Base-by-base conservation (phyloP, 352 stramenopile genomes). In the Phytophthora idaei region DNA sequence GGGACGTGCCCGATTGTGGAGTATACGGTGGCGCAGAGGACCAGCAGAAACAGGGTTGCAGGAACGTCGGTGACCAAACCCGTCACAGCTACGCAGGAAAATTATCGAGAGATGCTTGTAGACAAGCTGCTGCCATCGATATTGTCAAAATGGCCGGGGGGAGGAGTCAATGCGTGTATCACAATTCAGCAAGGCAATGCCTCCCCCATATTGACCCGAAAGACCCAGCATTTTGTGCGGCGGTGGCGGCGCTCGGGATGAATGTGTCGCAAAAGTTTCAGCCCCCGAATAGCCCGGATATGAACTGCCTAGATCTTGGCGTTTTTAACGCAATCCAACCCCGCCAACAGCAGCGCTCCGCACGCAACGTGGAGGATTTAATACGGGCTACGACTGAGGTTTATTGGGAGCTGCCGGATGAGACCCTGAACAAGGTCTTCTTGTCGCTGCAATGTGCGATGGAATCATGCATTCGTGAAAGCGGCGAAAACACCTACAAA, bases 71-170 rank as follows among this genome's bases (percentile, higher is more conserved):
- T 57, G 11, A 5, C 17, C 3, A 57, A 37, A 4, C 1, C 51
- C 5, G 32, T 42, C 1, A 57, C 50, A 9, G 29, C 32, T 46
- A 46, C 49, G 6, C 28, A 57, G 8, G 32, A 48, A 14, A 57
- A 46, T 21, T 48, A 57, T 12, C 4, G 50, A 5, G 51, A 45
- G 25, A 57, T 57, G 32, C 34, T 57, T 12, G 47, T 48, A 8
- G 36, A 57, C 17, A 57, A 57, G n/a, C 11, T 47, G 36, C 34
- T 57, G 11, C 50, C 32, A 2, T 32, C 34, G 17, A 57, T 57
- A 15, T 2, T 3, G 50, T 21, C 32, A 25, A 57, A 57, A 25
- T 36, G 51, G 0, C 36, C 36, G 36, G 36, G 36, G 10, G 36
- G 36, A 42, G 31, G 34, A 12, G 25, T 17, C 36, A n/a, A 32